Conservation (phyloP, 176 grass and related monocot genomes). For the Ensete glaucum region DNA sequence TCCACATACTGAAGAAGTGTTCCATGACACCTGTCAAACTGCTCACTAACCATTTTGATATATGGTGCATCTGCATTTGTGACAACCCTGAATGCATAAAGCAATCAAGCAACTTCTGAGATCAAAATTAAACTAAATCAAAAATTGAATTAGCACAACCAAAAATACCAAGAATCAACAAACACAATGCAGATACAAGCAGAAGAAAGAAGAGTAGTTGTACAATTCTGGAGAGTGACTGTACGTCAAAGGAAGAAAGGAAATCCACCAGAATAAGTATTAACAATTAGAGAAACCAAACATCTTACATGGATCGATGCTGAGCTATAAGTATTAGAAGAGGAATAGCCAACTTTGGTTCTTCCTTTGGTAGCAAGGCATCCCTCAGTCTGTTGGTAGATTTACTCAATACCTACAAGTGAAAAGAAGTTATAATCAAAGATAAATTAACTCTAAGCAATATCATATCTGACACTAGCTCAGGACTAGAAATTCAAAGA, state of each 20-base stretch:
- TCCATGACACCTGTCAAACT: slow-evolving; percentile 95
- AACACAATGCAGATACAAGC: slow-evolving; percentile 18
- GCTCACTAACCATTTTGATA: slow-evolving; percentile 99
- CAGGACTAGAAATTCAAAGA: no score
- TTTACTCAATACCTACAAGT: slow-evolving; percentile 74
- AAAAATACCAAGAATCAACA: neutral
- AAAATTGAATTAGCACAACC: neutral
- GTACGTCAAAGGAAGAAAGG: neutral
- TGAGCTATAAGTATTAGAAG: slow-evolving; percentile 94
- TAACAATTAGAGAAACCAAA: neutral
- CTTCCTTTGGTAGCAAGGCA: slow-evolving; percentile 76
- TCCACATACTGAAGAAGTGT: slow-evolving; percentile 97
- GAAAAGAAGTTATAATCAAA: slow-evolving; percentile 3
- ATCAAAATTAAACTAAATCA: neutral
- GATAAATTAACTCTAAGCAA: neutral
- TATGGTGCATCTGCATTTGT: slow-evolving; percentile 84
- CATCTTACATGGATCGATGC: slow-evolving; percentile 78
- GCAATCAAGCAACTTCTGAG: neutral
- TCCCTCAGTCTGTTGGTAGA: slow-evolving; percentile 83
- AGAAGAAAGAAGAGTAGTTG: slow-evolving; percentile 8
- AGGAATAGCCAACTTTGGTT: slow-evolving; percentile 92
- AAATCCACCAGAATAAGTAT: neutral
- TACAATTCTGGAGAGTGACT: neutral
- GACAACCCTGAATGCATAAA: slow-evolving; percentile 47
- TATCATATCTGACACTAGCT: neutral